Conservation (phyloP, 345 rosid species). For the Stellera chamaejasme region DNA sequence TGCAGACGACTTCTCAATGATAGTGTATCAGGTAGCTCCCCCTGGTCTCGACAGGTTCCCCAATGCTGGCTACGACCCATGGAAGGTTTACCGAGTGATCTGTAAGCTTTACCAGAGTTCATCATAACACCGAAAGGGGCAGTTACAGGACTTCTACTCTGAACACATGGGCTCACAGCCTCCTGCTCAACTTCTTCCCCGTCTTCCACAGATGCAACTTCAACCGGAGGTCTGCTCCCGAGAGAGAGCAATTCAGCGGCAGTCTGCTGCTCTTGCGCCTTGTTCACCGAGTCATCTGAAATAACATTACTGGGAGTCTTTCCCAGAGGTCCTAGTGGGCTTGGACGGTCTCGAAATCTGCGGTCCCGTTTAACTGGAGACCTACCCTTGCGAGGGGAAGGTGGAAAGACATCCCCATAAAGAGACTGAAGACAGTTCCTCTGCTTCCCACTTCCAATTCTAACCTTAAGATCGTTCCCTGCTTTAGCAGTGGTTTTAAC, state of each 20-base stretch:
- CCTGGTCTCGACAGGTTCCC: constrained; percentile 44
- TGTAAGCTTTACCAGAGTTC: constrained; percentile 34
- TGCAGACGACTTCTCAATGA: constrained; percentile 54
- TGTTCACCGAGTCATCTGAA: constrained; percentile 44
- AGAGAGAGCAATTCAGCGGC: constrained; percentile 67
- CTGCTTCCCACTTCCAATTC: constrained; percentile 27
- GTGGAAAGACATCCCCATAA: constrained; percentile 45
- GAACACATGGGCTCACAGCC: constrained; percentile 66
- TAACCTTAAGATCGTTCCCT: constrained; percentile 25
- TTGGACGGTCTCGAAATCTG: constrained; percentile 61
- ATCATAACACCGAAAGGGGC: constrained; percentile 73
- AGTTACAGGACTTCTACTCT: constrained; percentile 70
- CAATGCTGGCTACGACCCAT: constrained; percentile 12
- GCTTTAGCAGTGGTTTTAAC: constrained; percentile 16
- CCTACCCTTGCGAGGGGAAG: constrained; percentile 62
- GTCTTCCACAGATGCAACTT: constrained; percentile 80
- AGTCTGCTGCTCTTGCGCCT: constrained; percentile 51
- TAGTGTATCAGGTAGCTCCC: constrained; percentile 72
- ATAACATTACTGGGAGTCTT: constrained; percentile 56
- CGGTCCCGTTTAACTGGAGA: constrained; percentile 38
- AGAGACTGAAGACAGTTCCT: constrained; percentile 35
- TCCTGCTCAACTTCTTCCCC: constrained; percentile 95
- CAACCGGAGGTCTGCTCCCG: constrained; percentile 78
- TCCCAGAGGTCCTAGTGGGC: constrained; percentile 74
- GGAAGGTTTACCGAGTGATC: constrained; percentile 28